A percentile compares a stretch with the other conserved stretches of the same genome.
phyloP scores from a whole-genome alignment of 345 rosid genomes.

The Murraya paniculata region DNA sequence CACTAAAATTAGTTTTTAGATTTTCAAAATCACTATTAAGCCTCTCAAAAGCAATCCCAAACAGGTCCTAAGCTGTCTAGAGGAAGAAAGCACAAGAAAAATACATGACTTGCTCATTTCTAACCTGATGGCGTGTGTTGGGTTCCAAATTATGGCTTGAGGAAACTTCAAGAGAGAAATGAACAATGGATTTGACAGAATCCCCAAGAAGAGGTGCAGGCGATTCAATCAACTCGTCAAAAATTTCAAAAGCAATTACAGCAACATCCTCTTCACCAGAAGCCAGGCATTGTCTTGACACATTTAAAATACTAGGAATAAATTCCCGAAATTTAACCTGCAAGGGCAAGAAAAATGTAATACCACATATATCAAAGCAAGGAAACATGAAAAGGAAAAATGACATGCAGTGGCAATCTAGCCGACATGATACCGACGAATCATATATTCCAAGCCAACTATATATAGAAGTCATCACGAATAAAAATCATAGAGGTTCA shows the following conservation, averaged over 20 bases:
- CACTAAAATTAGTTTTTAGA: too few species aligned
- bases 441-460: background rate
- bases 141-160: conserved; percentile 80
- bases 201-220: conserved; percentile 99
- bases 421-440: background rate
- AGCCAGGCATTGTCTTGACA: conserved; percentile 86
- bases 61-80: background rate
- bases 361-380: background rate
- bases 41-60: too few species aligned
- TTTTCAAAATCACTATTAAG: too few species aligned
- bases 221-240: conserved; percentile 98
- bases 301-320: conserved; percentile 94
- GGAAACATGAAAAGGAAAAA: background rate
- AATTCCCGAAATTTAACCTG: conserved; percentile 97
- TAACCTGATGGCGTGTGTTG: conserved; percentile 94
- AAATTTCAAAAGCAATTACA: conserved; percentile 93
- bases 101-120: conserved; percentile 12
- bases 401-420: background rate
- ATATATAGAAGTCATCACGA: background rate
- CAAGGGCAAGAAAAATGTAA: background rate
- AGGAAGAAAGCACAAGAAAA: conserved; percentile 2
- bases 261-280: conserved; percentile 98
- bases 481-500: background rate
- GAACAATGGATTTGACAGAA: conserved; percentile 88
- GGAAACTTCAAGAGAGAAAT: conserved; percentile 95